Base-by-base conservation (phyloP, 2,329 filamentous ascomycete genomes). In the Colletotrichum somersetense region DNA sequence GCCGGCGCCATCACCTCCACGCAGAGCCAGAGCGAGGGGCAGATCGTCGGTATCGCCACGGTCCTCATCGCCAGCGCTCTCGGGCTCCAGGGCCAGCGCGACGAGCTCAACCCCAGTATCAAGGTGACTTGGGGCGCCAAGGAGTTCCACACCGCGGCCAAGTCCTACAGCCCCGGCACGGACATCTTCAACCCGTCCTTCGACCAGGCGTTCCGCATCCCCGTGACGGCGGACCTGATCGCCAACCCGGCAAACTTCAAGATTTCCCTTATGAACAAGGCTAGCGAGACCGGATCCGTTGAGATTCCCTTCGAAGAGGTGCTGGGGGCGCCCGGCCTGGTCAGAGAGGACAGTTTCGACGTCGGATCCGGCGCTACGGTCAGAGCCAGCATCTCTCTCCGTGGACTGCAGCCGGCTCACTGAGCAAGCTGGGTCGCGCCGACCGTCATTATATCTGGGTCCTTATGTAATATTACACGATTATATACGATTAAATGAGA, bases 101-200 rank as follows among this genome's bases (percentile, higher is more conserved):
- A 85, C 23, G 80, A 83, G 65, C 77, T 86, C 18, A 83, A 83
- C 63, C 85, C 85, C 38, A 85, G 83, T 75, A 80, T 87, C 64
- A 81, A 81, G 75, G 79, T 86, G 1, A 77, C 79, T 0, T 86
- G 82, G 82, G 83, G 83, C 20, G 78, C 67, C 11, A 80, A 81
- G 73, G 78, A 79, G 30, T 86, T 84, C 79, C 77, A 76, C 62
- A 86, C 85, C 0, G 81, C 79, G 1, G 77, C 80, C 66, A 83
- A 84, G 77, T 76, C 79, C 0, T 85, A 86, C 75, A 79, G 78
- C 2, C 83, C 84, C 0, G 85, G 85, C 2, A 81, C 77, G 3
- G 85, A 86, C 62, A 85, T 86, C 73, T 84, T 83, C 78, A 87
- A 86, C 75, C 85, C 85, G 2, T 78, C 80, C 2, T 87, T 85